phyloP scores from a whole-genome alignment of 2,329 filamentous ascomycete species.

The Fusarium longipes region DNA sequence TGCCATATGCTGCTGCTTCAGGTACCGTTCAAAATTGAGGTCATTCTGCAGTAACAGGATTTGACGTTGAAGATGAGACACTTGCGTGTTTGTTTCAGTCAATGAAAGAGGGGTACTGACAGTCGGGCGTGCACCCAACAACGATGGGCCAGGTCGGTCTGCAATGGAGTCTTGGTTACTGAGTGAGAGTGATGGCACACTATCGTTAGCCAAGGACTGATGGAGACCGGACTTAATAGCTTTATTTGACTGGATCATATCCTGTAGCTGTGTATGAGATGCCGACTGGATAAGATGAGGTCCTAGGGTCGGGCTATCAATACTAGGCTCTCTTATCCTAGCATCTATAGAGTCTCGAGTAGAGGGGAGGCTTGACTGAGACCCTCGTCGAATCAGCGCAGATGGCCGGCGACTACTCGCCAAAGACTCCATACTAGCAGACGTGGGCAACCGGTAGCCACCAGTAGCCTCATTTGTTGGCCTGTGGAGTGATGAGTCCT shows the following conservation, averaged over 20 bases:
- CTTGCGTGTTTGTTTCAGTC: conserved; percentile 53
- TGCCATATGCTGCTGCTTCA: conserved; percentile 84
- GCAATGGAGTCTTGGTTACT: conserved; percentile 61
- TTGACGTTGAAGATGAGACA: conserved; percentile 74
- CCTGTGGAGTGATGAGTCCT: conserved; percentile 56
- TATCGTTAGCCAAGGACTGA: conserved; percentile 68
- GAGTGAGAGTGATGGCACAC: conserved; percentile 64
- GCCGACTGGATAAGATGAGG: conserved; percentile 60
- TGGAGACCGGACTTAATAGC: conserved; percentile 66
- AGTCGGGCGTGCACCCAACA: conserved; percentile 45
- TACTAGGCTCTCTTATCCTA: conserved; percentile 52
- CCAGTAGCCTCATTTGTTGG: conserved; percentile 51
- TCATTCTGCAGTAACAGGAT: conserved; percentile 83
- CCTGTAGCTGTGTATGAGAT: conserved; percentile 68
- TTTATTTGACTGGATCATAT: conserved; percentile 70
- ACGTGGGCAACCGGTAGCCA: conserved; percentile 65
- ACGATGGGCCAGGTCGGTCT: conserved; percentile 52
- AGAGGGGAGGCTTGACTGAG: conserved; percentile 65
- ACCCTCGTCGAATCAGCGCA: conserved; percentile 54
- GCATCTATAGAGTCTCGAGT: conserved; percentile 53
- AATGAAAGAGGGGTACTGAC: conserved; percentile 47
- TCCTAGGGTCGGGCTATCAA: conserved; percentile 73
- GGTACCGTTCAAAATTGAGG: conserved; percentile 83
- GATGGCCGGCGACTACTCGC: conserved; percentile 54
- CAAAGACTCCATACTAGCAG: conserved; percentile 60